These are phyloP conservation scores for Amaranthus cruentus DNA, from an alignment of 148 eudicot genomes.

Conservation along the genomic window DNA sequence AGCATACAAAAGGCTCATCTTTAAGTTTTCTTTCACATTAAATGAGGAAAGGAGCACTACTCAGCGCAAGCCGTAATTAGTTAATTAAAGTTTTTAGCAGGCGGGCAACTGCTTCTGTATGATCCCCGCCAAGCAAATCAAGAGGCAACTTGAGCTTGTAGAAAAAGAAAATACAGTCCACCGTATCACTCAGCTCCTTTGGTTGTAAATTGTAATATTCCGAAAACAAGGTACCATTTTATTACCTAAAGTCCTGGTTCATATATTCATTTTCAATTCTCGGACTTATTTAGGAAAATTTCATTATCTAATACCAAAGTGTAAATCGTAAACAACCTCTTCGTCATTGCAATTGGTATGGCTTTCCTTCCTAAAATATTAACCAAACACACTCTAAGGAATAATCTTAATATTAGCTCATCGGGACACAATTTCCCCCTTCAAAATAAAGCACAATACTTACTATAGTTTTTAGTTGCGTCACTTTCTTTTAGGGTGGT, in stretches of 20 bases:
- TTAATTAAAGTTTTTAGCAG: not conserved
- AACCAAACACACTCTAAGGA: too few relatives aligned
- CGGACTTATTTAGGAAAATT: not conserved
- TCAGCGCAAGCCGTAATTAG: not conserved
- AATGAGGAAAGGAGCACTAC: not conserved
- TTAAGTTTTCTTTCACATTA: not conserved
- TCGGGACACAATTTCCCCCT: too few relatives aligned
- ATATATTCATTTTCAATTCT: not conserved
- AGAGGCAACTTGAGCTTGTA: not conserved
- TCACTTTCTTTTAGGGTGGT: too few relatives aligned
- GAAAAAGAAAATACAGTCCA: not conserved
- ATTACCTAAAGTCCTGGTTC: not conserved
- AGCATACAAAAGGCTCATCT: not conserved
- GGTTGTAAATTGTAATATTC: not conserved
- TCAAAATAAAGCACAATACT: too few relatives aligned
- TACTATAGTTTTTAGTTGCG: too few relatives aligned
- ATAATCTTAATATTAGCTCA: too few relatives aligned
- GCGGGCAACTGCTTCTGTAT: not conserved
- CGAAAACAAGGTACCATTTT: not conserved
- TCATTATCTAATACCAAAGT: too few relatives aligned
- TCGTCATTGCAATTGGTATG: too few relatives aligned
- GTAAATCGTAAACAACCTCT: too few relatives aligned
- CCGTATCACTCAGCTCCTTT: not conserved
- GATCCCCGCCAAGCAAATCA: not conserved
- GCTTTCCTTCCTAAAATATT: too few relatives aligned